These are phyloP conservation scores for Mallotus japonicus DNA, from an alignment of 441 rosid genomes.

Conservation along the genomic window DNA sequence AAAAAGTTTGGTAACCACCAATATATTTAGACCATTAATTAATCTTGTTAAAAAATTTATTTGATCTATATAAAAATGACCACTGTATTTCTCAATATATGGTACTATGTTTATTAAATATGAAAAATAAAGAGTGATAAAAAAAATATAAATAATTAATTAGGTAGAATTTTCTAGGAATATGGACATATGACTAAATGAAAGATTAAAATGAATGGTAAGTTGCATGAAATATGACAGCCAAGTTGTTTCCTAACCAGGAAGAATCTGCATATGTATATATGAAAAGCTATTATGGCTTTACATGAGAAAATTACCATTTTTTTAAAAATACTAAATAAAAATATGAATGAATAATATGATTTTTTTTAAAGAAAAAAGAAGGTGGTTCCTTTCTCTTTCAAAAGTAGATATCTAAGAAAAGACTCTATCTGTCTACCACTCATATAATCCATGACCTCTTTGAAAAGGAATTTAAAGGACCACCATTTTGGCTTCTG, in stretches of 20 bases:
- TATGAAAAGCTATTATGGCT: conserved; percentile 4
- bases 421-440: conserved; percentile 41
- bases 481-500: conserved; percentile 44
- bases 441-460: conserved; percentile 32
- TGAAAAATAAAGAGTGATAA: too few relatives aligned
- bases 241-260: background rate
- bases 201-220: background rate
- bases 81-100: too few relatives aligned
- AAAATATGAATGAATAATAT: conserved; percentile 15
- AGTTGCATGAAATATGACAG: conserved; percentile 7
- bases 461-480: conserved; percentile 34
- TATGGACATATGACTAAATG: too few relatives aligned
- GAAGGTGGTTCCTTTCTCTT: conserved; percentile 14
- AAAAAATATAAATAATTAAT: too few relatives aligned
- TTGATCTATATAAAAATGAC: too few relatives aligned
- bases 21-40: too few relatives aligned
- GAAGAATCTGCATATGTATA: background rate
- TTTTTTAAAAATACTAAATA: background rate
- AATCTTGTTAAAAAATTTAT: too few relatives aligned
- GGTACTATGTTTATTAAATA: too few relatives aligned
- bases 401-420: conserved; percentile 39
- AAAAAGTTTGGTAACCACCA: too few relatives aligned
- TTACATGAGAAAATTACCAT: conserved; percentile 7
- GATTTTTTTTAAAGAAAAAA: too few relatives aligned
- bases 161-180: too few relatives aligned